Percentiles rank a stretch among this genome's conserved stretches.
These are phyloP conservation scores for Pseudozyma tsukubaensis DNA, from an alignment of 1,284 basidiomycete genomes.

Conservation along the genomic window DNA sequence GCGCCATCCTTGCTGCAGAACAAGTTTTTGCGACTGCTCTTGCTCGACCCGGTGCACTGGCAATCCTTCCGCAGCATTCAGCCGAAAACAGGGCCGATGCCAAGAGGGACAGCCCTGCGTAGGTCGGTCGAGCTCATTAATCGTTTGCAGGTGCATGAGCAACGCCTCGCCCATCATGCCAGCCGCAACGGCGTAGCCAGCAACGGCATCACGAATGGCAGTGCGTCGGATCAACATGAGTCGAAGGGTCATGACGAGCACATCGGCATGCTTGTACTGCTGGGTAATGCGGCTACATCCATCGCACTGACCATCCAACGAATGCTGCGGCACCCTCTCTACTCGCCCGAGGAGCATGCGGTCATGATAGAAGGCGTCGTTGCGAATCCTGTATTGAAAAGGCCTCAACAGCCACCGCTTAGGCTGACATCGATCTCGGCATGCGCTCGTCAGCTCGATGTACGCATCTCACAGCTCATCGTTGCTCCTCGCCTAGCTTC, in stretches of 20 bases:
- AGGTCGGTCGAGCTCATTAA: conserved; percentile 40
- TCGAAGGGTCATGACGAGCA: neutral
- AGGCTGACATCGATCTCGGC: conserved; percentile 38
- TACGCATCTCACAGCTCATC: conserved; percentile 68
- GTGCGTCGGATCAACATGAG: neutral
- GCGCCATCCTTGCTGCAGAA: conserved; percentile 33
- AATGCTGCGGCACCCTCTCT: conserved; percentile 13
- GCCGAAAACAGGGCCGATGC: conserved; percentile 4
- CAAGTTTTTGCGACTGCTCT: conserved; percentile 35
- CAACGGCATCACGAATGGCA: neutral
- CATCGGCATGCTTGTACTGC: neutral
- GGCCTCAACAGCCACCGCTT: conserved; percentile 9
- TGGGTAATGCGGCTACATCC: conserved; percentile 4
- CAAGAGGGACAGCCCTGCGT: conserved; percentile 29
- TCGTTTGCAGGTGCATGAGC: conserved; percentile 9
- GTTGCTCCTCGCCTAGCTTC: conserved; percentile 66
- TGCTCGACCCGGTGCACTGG: conserved; percentile 56
- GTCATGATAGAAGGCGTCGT: conserved; percentile 18
- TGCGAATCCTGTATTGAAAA: neutral
- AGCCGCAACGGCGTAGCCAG: neutral
- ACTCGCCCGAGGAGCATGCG: conserved; percentile 7
- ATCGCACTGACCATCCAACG: conserved; percentile 16
- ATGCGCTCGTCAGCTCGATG: conserved; percentile 68
- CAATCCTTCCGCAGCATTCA: conserved; percentile 50
- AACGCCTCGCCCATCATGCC: neutral